Base-by-base conservation (phyloP, 371 early-diverging fungal species). In the Batkoa obscura region DNA sequence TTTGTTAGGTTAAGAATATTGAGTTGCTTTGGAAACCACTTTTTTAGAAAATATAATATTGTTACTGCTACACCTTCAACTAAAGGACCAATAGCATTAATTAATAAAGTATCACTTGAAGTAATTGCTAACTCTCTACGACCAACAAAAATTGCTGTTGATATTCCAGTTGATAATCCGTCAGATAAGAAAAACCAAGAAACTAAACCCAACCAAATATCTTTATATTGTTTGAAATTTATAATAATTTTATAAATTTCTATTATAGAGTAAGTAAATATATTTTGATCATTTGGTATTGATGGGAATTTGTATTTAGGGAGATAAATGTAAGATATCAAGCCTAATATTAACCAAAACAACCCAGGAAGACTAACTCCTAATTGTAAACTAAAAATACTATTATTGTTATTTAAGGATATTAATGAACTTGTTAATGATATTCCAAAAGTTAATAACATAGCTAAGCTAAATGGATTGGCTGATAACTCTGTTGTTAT, bases 301-400 rank as follows among this genome's bases (percentile, higher is more conserved):
- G 78, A 79, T 2, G 72, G 70, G 10, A 80, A 79, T 5, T 77
- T 76, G 23, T 31, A 3, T 6, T 76, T 69, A 1, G 69, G 59
- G n/a, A 64, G 64, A 57, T 79, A 60, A 58, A 53, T 68, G 39
- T 60, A 35, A 3, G 67, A 57, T 34, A 68, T 58, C 10, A 64
- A 57, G 58, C 70, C 58, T 30, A 67, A 53, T 12, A 73, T 68
- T 0, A 59, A 32, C 72, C 72, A 74, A 76, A 75, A 78, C 12
- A 75, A 41, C 2, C 75, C 74, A 0, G 68, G 57, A 33, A 78
- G 23, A 2, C 70, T 73, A 38, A 72, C 64, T 4, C 70, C 72
- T 12, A 78, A 45, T 54, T 76, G 76, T 42, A 54, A 34, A 36
- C 15, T 3, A 39, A 32, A 60, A 31, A 38, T 23, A 43, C 35